Base-by-base conservation (phyloP, 106 monocot genomes). In the Alisma plantagoaquatica region DNA sequence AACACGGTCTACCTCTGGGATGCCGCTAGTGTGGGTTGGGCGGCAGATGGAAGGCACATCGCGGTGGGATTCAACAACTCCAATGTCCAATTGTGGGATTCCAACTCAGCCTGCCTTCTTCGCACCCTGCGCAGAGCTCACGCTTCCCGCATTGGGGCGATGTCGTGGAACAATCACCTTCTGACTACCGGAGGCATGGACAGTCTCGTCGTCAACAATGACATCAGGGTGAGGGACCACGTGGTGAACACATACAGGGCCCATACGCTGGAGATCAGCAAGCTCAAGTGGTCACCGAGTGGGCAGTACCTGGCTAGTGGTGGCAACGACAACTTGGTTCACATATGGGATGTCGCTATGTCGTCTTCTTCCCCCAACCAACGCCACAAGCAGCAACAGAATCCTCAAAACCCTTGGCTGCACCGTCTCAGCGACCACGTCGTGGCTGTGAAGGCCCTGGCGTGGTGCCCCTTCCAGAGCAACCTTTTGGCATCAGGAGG, bases 281-380 rank as follows among this genome's bases (percentile, higher is more conserved):
- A 46, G 14, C 29, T 60, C 30, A 60, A 60, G 24, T 60, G 60
- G 46, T 45, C 60, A 29, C 30, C 46, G 16, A 28, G 29, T 21
- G 60, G 60, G 2, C 60, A 46, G 28, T 31, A 45, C 27, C 46
- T 60, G 46, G 60, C 60, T 7, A 60, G 46, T 43, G 60, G 60
- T 17, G 59, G 43, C 4, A 44, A 44, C 24, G 60, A 46, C 29
- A 60, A 60, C 23, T 30, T 43, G 19, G 46, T 60, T 42, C 43
- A 43, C 54, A 65, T 65, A 43, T 65, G 65, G 65, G 65, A 65
- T 46, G 3, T 56, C 22, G 23, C 56, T 31, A 56, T 56, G 56
- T 17, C 56, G 0, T 56, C 56, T 14, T 56, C 56, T n/a, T 49
- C 38, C 20, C 7, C 29, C n/a, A 2, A 60, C 11, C 9, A n/a